These are phyloP conservation scores for Plasmodium coatneyi DNA, from an alignment of 169 alveolate genomes.

Conservation along the genomic window DNA sequence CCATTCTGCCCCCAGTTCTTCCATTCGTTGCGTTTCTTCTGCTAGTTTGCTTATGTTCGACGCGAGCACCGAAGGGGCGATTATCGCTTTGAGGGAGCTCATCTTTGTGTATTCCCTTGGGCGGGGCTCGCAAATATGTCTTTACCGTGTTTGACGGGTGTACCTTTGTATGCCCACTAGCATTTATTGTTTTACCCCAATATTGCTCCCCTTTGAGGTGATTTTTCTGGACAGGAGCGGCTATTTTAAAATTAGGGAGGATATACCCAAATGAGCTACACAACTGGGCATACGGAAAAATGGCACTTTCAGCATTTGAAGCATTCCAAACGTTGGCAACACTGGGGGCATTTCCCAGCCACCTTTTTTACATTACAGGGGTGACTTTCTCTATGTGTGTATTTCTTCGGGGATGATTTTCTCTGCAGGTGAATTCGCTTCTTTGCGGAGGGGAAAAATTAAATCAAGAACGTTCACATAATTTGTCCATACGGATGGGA, in stretches of 20 bases:
- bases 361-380: background rate
- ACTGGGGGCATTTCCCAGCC: background rate
- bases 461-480: background rate
- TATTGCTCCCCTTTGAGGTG: background rate
- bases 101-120: slow-evolving; percentile 2
- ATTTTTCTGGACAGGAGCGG: background rate
- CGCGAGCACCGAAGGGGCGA: slow-evolving; percentile 86
- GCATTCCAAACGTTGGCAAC: background rate
- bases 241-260: background rate
- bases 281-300: background rate
- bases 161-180: background rate
- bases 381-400: background rate
- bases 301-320: background rate
- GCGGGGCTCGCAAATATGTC: background rate
- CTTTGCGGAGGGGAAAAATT: background rate
- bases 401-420: background rate
- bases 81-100: slow-evolving; percentile 56
- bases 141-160: background rate
- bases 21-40: slow-evolving; percentile 80
- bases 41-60: slow-evolving; percentile 80
- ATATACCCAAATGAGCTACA: background rate
- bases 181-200: background rate
- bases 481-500: background rate
- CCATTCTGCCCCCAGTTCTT: slow-evolving; percentile 85
- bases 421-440: background rate